Evolutionary conservation across 768 basidiomycete species (phyloP).

Genomic region (Tulasnella calospora): DNA sequence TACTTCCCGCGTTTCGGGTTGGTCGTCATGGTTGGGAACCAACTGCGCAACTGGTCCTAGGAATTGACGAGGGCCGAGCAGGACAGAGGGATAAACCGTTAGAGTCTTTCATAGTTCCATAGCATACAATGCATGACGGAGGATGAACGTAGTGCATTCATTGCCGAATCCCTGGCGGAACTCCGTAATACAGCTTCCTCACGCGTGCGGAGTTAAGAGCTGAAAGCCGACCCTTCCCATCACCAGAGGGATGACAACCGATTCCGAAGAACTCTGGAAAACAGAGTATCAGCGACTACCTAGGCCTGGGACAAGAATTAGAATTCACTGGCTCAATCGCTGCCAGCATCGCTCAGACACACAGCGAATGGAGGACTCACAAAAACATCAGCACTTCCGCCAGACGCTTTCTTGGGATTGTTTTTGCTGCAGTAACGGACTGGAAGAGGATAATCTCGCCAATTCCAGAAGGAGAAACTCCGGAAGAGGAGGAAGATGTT

Average conservation of each 20-base stretch:
- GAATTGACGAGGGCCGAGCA: too few species aligned
- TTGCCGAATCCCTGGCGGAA: too few species aligned
- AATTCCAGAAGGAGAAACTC: not conserved
- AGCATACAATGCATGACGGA: too few species aligned
- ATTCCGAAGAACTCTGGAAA: not conserved
- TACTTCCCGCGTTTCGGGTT: too few species aligned
- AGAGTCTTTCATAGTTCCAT: too few species aligned
- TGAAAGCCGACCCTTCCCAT: not conserved
- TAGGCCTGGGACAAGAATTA: not conserved
- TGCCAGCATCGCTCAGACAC: not conserved
- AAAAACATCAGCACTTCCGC: not conserved
- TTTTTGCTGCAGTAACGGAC: not conserved
- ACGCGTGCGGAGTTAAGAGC: too few species aligned
- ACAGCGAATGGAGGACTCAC: not conserved
- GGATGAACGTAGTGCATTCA: too few species aligned
- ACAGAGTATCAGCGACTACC: not conserved
- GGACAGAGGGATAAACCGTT: too few species aligned
- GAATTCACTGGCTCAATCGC: not conserved
- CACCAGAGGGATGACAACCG: not conserved
- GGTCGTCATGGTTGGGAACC: too few species aligned
- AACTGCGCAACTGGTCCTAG: too few species aligned
- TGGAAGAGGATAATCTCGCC: not conserved
- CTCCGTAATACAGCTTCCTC: too few species aligned
- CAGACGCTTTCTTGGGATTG: not conserved
- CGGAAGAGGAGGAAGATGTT: not conserved